These are phyloP conservation scores for Podaxis mareebaensis DNA, from an alignment of 768 basidiomycete genomes.

Conservation along the genomic window DNA sequence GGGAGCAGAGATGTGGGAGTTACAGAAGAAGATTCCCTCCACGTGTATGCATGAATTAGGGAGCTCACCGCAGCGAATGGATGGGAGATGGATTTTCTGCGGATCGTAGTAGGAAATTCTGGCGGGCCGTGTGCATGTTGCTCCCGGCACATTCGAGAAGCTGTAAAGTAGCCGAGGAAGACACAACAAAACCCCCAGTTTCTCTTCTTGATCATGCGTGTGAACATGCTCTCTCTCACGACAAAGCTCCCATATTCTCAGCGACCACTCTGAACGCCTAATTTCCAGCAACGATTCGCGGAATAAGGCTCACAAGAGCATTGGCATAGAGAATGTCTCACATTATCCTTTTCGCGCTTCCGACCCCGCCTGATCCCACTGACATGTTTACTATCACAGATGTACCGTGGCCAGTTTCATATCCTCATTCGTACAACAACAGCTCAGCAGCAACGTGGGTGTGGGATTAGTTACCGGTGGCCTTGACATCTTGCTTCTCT, in stretches of 20 bases:
- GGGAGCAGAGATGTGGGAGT: slow-evolving; percentile 13
- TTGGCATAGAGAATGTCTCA: neutral
- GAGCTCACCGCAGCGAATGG: neutral
- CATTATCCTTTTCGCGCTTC: neutral
- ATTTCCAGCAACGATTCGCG: neutral
- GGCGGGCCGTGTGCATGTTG: slow-evolving; percentile 10
- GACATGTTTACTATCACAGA: neutral
- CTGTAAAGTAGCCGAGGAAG: slow-evolving; percentile 6
- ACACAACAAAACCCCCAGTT: neutral
- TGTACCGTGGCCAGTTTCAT: neutral
- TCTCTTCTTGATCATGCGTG: neutral
- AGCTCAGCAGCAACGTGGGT: too few species aligned
- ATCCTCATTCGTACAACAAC: too few species aligned
- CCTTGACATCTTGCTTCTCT: neutral
- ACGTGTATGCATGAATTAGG: slow-evolving; percentile 7
- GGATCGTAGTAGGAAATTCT: slow-evolving; percentile 34
- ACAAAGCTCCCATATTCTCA: neutral
- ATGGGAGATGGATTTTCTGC: slow-evolving; percentile 34
- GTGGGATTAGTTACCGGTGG: neutral
- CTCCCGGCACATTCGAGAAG: neutral
- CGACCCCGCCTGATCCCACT: neutral
- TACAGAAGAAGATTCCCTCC: neutral
- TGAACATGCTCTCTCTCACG: slow-evolving; percentile 4
- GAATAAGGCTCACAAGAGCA: neutral
- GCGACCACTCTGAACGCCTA: neutral